These are phyloP conservation scores for Dunaliella sp. DNA, from an alignment of 139 green algal species.

Conservation along the genomic window DNA sequence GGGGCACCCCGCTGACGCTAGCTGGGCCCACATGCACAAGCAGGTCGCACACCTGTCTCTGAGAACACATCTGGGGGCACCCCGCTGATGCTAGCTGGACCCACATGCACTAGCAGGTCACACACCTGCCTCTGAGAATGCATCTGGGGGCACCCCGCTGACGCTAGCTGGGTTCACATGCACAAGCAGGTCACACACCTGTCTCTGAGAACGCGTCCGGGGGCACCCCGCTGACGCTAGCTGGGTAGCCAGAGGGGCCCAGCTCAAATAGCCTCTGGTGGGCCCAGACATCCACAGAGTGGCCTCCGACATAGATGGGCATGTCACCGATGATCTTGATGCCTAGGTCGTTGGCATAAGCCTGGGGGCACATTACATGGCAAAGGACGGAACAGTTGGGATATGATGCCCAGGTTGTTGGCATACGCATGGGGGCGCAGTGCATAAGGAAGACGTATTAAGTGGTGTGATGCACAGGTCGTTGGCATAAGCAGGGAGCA, in stretches of 20 bases:
- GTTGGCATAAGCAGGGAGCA: no score
- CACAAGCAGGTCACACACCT: constrained; percentile 41
- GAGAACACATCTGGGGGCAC: constrained; percentile 95
- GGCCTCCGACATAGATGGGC: constrained; percentile 96
- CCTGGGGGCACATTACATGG: constrained; percentile 52
- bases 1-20: constrained; percentile 88
- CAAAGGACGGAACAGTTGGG: no score
- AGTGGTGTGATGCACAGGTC: no score
- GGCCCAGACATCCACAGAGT: constrained; percentile 94
- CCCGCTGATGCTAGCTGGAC: constrained; percentile 62
- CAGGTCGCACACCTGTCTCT: constrained; percentile 54
- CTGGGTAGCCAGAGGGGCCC: constrained; percentile 35
- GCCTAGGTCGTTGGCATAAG: constrained; percentile 83
- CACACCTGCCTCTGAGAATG: constrained; percentile 80
- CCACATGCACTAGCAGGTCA: constrained; percentile 25
- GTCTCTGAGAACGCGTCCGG: constrained; percentile 94
- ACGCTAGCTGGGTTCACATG: constrained; percentile 40
- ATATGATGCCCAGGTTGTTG: no score
- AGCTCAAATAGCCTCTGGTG: constrained; percentile 72
- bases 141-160: constrained; percentile 89
- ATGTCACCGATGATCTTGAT: constrained; percentile 96
- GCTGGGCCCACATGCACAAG: no score
- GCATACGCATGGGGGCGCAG: no score
- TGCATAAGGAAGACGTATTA: no score
- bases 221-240: constrained; percentile 83